Evolutionary conservation across 225 moss, liverwort and hornwort genomes (phyloP), one percentile per base, ranked within the genome.

Genomic region (Polytrichum commune): DNA sequence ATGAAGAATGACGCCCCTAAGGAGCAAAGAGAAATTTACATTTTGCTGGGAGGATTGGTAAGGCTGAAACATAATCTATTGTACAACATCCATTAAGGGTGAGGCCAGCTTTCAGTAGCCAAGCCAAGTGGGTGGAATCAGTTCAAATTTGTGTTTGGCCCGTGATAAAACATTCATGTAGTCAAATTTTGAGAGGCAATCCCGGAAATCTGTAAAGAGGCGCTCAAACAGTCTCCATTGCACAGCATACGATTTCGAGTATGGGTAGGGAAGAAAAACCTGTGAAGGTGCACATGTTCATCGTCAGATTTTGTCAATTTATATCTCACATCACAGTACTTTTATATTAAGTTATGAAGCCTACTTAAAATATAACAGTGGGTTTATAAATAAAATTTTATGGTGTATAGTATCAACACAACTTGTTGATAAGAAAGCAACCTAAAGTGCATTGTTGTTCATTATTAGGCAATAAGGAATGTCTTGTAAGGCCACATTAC

Each of bases 201-300:
- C 97, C 61, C 97, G 92, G 67, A 97, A 97, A 76, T 94, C 97
- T 1, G 94, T 97, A 84, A 97, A 94, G 69, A 97, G 92, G 23
- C 97, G 94, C 85, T 97, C 97, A 80, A 97, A 97, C 46, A 97
- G 73, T 73, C 91, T 85, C 97, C 94, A 94, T 67, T 93, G 97
- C 56, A 94, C 94, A 67, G 88, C 94, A 79, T 86, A 86, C 38
- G 94, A 92, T 75, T 92, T 97, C 16, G 91, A 92, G 70, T 94
- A 97, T 4, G 97, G 94, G 62, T 92, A 94, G 8, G 93, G 91
- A 76, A 93, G 88, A 70, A 97, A 94, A 60, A 94, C 86, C 97
- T 97, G 97, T 76, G 75, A 63, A 74, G 66, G 18, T 16, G 13
- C 46, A 46, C 46, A 46, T 46, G 16, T 16, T 46, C 1, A 9